A percentile compares a stretch with the other conserved stretches of the same genome.
phyloP scores from a whole-genome alignment of 2,329 filamentous ascomycete species.

The Stylonectria norvegica region DNA sequence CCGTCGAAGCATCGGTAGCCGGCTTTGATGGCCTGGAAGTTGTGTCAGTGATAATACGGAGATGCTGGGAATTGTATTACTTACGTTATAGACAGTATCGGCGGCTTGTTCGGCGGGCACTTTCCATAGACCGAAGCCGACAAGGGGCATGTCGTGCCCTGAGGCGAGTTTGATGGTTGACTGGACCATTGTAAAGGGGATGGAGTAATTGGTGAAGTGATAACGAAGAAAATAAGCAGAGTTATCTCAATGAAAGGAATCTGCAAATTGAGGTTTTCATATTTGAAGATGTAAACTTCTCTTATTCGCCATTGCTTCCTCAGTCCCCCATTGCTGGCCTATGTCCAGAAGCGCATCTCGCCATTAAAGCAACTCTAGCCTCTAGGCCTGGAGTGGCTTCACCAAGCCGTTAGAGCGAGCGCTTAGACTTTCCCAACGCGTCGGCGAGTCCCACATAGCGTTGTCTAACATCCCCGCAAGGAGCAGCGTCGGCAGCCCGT shows the following conservation, averaged over 20 bases:
- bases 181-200: constrained; percentile 13
- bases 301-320: neutral
- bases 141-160: constrained; percentile 31
- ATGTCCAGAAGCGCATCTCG: neutral
- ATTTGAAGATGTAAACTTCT: neutral
- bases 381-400: too few relatives aligned
- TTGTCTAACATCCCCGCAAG: constrained; percentile 16
- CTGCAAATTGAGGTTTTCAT: neutral
- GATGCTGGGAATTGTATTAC: constrained; percentile 3
- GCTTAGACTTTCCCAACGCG: neutral
- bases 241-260: too few relatives aligned
- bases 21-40: constrained; percentile 43
- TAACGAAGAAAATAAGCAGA: neutral
- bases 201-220: neutral
- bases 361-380: neutral
- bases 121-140: constrained; percentile 69
- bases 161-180: constrained; percentile 24
- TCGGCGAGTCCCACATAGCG: neutral
- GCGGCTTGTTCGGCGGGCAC: constrained; percentile 44
- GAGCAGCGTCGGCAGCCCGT: constrained; percentile 9
- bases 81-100: constrained; percentile 60
- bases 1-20: constrained; percentile 53
- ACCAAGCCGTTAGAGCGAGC: neutral
- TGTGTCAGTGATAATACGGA: constrained; percentile 1
- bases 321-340: neutral